phyloP scores from a whole-genome alignment of 352 stramenopile genomes.

The Globisporangium emineosum region DNA sequence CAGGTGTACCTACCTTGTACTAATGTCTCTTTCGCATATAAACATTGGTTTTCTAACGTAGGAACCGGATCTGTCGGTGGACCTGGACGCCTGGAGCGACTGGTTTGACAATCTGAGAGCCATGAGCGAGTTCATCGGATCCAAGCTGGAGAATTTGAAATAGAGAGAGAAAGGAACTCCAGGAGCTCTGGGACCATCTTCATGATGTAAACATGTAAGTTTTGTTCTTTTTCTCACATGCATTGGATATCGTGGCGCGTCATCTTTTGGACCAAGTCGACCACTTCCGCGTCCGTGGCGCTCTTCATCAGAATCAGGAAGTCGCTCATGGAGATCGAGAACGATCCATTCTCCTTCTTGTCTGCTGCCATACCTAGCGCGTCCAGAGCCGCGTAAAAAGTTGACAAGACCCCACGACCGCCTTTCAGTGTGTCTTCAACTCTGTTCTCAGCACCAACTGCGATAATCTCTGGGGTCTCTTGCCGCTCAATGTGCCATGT shows the following conservation, averaged over 20 bases:
- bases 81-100: constrained; percentile 75
- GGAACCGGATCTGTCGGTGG: constrained; percentile 68
- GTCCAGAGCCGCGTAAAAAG: constrained; percentile 24
- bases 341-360: constrained; percentile 1
- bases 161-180: background rate
- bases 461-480: background rate
- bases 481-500: constrained; percentile 36
- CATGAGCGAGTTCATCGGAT: constrained; percentile 48
- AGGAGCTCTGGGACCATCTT: background rate
- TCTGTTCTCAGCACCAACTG: background rate
- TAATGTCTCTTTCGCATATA: background rate
- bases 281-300: constrained; percentile 30
- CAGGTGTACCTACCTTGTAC: background rate
- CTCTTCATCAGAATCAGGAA: constrained; percentile 35
- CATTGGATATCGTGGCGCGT: constrained; percentile 51
- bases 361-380: constrained; percentile 4
- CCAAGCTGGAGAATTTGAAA: constrained; percentile 22
- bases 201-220: background rate
- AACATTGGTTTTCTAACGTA: constrained; percentile 19
- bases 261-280: constrained; percentile 51
- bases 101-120: constrained; percentile 80
- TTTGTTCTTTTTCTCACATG: constrained; percentile 28
- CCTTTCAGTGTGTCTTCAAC: background rate
- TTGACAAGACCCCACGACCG: constrained; percentile 1
- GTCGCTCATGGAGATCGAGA: constrained; percentile 30